Evolutionary conservation across 768 basidiomycete genomes (phyloP), one percentile per base, ranked within the genome.

Genomic region (Clavaria fumosa): DNA sequence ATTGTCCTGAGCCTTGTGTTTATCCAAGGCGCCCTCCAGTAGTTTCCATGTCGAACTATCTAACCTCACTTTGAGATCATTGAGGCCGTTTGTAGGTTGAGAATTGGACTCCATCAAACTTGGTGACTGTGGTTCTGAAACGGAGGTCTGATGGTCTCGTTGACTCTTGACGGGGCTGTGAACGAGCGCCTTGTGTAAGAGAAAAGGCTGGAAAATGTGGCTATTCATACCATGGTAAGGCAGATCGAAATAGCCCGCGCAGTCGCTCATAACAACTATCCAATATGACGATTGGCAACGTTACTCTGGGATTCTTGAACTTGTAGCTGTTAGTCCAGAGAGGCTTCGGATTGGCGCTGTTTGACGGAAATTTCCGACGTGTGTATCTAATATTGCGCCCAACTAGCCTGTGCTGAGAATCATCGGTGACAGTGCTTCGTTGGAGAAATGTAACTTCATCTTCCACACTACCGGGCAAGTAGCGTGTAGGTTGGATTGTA

Each of bases 21-120:
- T 97, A 62, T 96, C 95, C 45, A 99, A 63, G 11, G 95, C 95
- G 0, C 95, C 95, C 1, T 95, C 95, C 11, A 99, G 64, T 15
- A 99, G 95, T 53, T 97, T 97, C 81, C 85, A 97, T 23, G 93
- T 95, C 0, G 95, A 95, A 54, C 97, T 95, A 39, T 97, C 93
- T 40, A 99, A 56, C 45, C 85, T 95, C 42, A 99, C 93, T 57
- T 93, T 89, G 72, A 99, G 96, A 50, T 81, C 85, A 62, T 91
- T 88, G 44, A 86, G 66, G 46, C 72, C 82, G 28, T 84, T 79
- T 49, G 78, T 74, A 21, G 72, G 63, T n/a, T 58, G 55, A 0
- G 70, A 63, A 46, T 71, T 73, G 3, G 64, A 56, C 10, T 57
- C 48, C 19, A 53, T 46, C 5, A 56, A 54, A 23, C 50, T 52